phyloP scores from a whole-genome alignment of 495 filamentous ascomycete genomes.

The Cercophora newfieldiana region DNA sequence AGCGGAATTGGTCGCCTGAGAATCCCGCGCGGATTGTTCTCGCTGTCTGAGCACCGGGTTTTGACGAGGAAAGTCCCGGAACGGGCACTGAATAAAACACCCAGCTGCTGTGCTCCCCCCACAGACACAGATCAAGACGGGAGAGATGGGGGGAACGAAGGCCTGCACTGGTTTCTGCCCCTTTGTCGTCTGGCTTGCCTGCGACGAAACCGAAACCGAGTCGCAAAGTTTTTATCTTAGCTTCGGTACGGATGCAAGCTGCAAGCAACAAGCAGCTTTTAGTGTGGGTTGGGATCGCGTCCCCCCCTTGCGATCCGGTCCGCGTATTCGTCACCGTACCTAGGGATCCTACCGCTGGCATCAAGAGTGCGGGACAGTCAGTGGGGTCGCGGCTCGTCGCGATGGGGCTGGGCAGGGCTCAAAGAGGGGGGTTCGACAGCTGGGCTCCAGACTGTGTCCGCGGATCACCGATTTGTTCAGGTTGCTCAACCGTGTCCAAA shows the following conservation, averaged over 20 bases:
- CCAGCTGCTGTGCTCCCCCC: background rate
- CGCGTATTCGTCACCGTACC: slow-evolving; percentile 12
- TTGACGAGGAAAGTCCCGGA: background rate
- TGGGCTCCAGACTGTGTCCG: background rate
- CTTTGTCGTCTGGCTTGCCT: background rate
- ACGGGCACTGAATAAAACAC: no score
- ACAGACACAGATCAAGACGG: background rate
- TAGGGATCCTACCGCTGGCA: no score
- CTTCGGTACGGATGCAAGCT: slow-evolving; percentile 5
- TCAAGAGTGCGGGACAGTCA: background rate
- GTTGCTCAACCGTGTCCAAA: background rate
- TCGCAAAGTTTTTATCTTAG: slow-evolving; percentile 5
- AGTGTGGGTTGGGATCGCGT: background rate
- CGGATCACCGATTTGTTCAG: background rate
- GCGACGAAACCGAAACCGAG: slow-evolving; percentile 6
- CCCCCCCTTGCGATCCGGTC: background rate
- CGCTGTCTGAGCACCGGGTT: background rate
- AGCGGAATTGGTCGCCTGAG: background rate
- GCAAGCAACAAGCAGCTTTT: slow-evolving; percentile 1
- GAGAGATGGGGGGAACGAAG: background rate
- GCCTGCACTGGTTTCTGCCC: background rate
- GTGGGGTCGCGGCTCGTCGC: background rate
- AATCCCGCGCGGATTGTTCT: background rate
- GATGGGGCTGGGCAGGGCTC: background rate
- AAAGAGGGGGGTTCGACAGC: background rate